Conservation (phyloP, 139 green algal genomes). For the Picochlorum sp. region DNA sequence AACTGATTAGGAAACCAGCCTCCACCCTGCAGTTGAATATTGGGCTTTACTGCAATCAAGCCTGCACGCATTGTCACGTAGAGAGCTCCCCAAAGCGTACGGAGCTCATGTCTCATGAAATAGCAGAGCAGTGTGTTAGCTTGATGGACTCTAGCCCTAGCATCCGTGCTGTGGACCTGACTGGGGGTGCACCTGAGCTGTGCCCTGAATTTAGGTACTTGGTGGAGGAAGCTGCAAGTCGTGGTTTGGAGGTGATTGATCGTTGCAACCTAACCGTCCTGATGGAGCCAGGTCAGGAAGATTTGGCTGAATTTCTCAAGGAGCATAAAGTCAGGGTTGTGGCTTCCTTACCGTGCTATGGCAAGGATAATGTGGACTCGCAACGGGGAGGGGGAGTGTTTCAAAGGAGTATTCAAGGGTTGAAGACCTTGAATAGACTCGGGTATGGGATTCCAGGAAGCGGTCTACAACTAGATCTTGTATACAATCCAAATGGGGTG, state of each 20-base stretch:
- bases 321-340: slow-evolving; percentile 76
- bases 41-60: slow-evolving; percentile 97
- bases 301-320: slow-evolving; percentile 79
- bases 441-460: slow-evolving; percentile 67
- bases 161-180: slow-evolving; percentile 79
- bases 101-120: slow-evolving; percentile 60
- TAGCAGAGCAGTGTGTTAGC: slow-evolving; percentile 56
- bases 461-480: slow-evolving; percentile 75
- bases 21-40: slow-evolving; percentile 92
- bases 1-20: slow-evolving; percentile 38
- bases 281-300: slow-evolving; percentile 84
- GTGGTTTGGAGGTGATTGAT: slow-evolving; percentile 89
- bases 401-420: slow-evolving; percentile 68
- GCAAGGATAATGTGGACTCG: slow-evolving; percentile 69
- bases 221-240: slow-evolving; percentile 48
- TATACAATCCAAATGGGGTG: slow-evolving; percentile 92
- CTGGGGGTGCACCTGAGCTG: slow-evolving; percentile 87
- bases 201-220: slow-evolving; percentile 78
- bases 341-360: slow-evolving; percentile 92
- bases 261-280: slow-evolving; percentile 98
- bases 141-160: slow-evolving; percentile 38
- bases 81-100: slow-evolving; percentile 72
- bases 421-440: slow-evolving; percentile 58
- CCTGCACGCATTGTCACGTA: slow-evolving; percentile 94
- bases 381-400: slow-evolving; percentile 86